phyloP scores from a whole-genome alignment of 345 rosid species.

The Reutealis trisperma region DNA sequence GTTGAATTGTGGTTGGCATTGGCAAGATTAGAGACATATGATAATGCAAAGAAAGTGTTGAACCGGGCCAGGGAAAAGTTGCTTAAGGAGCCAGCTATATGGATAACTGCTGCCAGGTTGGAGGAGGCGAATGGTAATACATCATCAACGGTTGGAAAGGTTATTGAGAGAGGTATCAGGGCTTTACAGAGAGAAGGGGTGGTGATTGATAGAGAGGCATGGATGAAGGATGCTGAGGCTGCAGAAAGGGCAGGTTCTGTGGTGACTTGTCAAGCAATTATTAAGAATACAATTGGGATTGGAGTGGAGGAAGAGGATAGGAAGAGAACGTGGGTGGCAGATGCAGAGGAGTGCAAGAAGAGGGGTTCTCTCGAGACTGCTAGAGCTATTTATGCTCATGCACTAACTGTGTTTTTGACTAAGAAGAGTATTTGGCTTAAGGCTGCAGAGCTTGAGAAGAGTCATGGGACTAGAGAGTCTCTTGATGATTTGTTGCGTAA shows the following conservation, averaged over 20 bases:
- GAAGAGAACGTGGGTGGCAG: constrained; percentile 99
- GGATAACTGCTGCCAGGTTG: constrained; percentile 94
- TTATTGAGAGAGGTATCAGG: constrained; percentile 90
- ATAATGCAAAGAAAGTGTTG: constrained; percentile 70
- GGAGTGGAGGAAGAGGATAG: constrained; percentile 98
- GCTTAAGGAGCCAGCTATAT: constrained; percentile 87
- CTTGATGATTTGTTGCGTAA: constrained; percentile 81
- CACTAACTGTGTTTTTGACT: constrained; percentile 80
- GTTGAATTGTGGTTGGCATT: constrained; percentile 89
- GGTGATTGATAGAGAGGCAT: constrained; percentile 79
- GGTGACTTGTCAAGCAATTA: constrained; percentile 79
- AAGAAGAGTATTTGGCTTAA: constrained; percentile 96
- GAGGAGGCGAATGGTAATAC: constrained; percentile 91
- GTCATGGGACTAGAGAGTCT: constrained; percentile 86
- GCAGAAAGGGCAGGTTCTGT: constrained; percentile 86
- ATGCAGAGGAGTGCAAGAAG: constrained; percentile 96
- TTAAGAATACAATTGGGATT: constrained; percentile 70
- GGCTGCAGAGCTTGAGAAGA: constrained; percentile 96
- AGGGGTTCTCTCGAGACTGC: constrained; percentile 88
- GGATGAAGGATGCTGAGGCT: constrained; percentile 97
- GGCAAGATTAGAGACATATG: constrained; percentile 83
- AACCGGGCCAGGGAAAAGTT: constrained; percentile 71
- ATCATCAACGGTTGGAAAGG: constrained; percentile 66
- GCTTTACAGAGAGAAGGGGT: constrained; percentile 84
- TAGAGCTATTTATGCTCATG: constrained; percentile 84